Evolutionary conservation across 352 stramenopile genomes (phyloP).

Genomic region (Phytophthora sojae): DNA sequence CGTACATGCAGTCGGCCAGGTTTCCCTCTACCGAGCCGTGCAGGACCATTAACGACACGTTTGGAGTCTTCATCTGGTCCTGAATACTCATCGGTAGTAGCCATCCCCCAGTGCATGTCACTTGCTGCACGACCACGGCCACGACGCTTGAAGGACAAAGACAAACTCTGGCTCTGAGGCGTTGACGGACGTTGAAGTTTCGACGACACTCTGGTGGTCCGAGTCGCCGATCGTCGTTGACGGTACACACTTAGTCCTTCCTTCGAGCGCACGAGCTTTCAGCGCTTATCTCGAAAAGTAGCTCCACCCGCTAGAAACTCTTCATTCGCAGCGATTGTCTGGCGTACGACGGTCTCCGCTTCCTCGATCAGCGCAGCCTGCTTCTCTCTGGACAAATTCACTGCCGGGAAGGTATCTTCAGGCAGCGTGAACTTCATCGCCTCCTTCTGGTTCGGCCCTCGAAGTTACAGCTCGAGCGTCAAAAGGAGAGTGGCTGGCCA

Average conservation of each 20-base stretch:
- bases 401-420: slow-evolving; percentile 40
- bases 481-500: not conserved
- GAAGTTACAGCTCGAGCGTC: not conserved
- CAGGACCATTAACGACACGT: slow-evolving; percentile 47
- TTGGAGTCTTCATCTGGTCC: not conserved
- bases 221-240: not conserved
- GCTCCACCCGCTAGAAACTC: slow-evolving; percentile 34
- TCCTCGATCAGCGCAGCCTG: slow-evolving; percentile 43
- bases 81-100: slow-evolving; percentile 16
- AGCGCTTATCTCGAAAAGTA: slow-evolving; percentile 33
- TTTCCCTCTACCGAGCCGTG: slow-evolving; percentile 57
- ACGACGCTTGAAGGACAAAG: not conserved
- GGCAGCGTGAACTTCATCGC: slow-evolving; percentile 55
- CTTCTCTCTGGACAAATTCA: slow-evolving; percentile 37
- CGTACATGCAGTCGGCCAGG: slow-evolving; percentile 61
- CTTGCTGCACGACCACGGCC: not conserved
- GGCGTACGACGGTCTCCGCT: slow-evolving; percentile 45
- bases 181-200: not conserved
- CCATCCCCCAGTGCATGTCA: not conserved
- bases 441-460: not conserved
- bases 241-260: slow-evolving; percentile 39
- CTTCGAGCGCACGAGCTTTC: slow-evolving; percentile 44
- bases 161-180: not conserved
- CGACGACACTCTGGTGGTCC: not conserved
- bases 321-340: slow-evolving; percentile 50